Conservation (phyloP, 768 basidiomycete genomes). For the Dentipellis sp. region DNA sequence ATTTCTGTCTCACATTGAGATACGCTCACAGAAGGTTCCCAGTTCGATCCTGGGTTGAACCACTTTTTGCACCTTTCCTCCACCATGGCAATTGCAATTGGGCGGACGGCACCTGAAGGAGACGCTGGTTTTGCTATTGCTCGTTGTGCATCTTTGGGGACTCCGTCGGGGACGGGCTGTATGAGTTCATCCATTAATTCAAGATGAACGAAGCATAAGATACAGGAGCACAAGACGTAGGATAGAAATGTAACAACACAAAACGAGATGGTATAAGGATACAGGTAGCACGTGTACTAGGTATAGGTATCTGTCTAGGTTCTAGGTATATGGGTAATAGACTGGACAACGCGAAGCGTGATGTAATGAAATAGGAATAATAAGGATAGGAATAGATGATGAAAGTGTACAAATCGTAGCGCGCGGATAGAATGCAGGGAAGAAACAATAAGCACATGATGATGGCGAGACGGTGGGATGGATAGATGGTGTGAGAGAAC, state of each 20-base stretch:
- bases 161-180: background rate
- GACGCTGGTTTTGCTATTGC: no score
- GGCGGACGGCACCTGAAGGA: no score
- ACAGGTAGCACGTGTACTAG: no score
- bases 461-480: background rate
- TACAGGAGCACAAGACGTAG: background rate
- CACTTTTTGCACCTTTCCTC: conserved; percentile 4
- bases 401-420: no score
- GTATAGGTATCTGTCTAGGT: no score
- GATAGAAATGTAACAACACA: background rate
- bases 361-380: no score
- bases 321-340: no score
- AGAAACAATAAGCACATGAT: background rate
- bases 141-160: no score
- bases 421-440: no score
- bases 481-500: background rate
- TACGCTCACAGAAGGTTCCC: conserved; percentile 14
- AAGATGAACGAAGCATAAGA: background rate
- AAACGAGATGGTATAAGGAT: no score
- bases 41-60: conserved; percentile 16
- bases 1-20: conserved; percentile 57
- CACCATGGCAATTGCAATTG: background rate
- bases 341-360: no score
- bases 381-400: no score
- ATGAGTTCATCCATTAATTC: background rate